A percentile compares a stretch with the other conserved stretches of the same genome.
Conservation (phyloP, 2,329 filamentous ascomycete species). For the Aplosporella prunicola region DNA sequence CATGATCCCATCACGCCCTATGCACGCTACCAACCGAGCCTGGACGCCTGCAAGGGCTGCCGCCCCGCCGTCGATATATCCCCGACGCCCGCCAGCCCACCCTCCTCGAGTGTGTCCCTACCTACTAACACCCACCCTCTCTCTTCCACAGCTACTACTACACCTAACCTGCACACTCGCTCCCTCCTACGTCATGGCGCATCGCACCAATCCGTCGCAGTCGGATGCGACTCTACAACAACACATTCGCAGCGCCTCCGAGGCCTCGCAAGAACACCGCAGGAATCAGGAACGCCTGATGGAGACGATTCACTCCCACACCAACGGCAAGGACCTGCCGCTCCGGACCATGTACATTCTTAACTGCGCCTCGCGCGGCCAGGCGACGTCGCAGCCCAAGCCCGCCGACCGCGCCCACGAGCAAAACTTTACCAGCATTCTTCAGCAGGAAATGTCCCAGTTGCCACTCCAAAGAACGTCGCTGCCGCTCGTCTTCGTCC, state of each 20-base stretch:
- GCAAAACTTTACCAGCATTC: slow-evolving; percentile 38
- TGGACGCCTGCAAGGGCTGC: too few relatives aligned
- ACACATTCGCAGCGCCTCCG: slow-evolving; percentile 23
- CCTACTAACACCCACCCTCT: too few relatives aligned
- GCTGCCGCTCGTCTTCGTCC: slow-evolving; percentile 53
- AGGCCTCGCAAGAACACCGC: slow-evolving; percentile 19
- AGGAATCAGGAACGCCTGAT: slow-evolving; percentile 19
- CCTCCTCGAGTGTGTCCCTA: too few relatives aligned
- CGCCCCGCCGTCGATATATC: too few relatives aligned
- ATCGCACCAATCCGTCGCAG: too few relatives aligned
- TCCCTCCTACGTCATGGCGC: slow-evolving; percentile 5
- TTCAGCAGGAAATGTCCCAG: slow-evolving; percentile 49
- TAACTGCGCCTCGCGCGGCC: slow-evolving; percentile 49
- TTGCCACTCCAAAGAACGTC: slow-evolving; percentile 51
- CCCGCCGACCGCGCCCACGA: slow-evolving; percentile 26
- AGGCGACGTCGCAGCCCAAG: slow-evolving; percentile 26
- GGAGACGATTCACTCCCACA: slow-evolving; percentile 49
- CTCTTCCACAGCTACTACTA: too few relatives aligned
- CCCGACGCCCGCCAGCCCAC: too few relatives aligned
- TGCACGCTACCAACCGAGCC: too few relatives aligned
- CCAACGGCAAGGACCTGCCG: slow-evolving; percentile 54
- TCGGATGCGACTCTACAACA: too few relatives aligned
- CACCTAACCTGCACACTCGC: too few relatives aligned
- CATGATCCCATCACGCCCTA: too few relatives aligned
- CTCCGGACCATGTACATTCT: slow-evolving; percentile 59